Evolutionary conservation across 2,329 filamentous ascomycete genomes (phyloP), one percentile per base, ranked within the genome.

Genomic region (Magnaporthiopsis rhizophila): DNA sequence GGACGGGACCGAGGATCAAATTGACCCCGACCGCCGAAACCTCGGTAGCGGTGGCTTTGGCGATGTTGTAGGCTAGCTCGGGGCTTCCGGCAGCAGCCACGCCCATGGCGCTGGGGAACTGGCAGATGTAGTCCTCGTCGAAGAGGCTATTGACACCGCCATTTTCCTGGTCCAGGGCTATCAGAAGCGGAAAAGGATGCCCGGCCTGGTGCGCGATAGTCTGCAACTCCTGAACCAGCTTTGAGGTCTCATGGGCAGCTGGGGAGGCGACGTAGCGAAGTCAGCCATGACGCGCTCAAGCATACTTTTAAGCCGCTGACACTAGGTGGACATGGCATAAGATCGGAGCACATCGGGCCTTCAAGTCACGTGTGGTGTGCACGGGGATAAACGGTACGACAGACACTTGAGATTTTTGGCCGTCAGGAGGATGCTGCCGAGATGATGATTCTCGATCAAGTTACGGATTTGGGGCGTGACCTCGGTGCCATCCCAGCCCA

Each of bases 61-160:
- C 94, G 64, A 98, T 87, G 69, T 94, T 89, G 73, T 94, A 96
- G 7, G 94, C 91, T 64, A 98, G 80, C 13, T 95, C 87, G 50
- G 88, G 88, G 13, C 89, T 93, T 30, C 93, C 92, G 5, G 93
- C 92, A 28, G 95, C 95, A n/a, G 94, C 92, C 66, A 97, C 84
- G 15, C 93, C 94, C 94, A 99, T 98, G 67, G 94, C 91, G 72
- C 93, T 97, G 11, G 95, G 95, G 70, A 97, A 99, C 74, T 98
- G 95, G 69, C 92, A 92, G 69, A 98, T 94, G 74, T 93, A 95
- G 72, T 95, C 91, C 70, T 97, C 92, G 74, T 98, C 94, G 72
- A 96, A 97, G 2, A 98, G 83, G 77, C 92, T 97, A 79, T 97
- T 98, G 74, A 97, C 94, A 3, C 94, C 93, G 68, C 95, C 95